Conservation (phyloP, 371 early-diverging fungal genomes). For the Catenaria anguillulae region DNA sequence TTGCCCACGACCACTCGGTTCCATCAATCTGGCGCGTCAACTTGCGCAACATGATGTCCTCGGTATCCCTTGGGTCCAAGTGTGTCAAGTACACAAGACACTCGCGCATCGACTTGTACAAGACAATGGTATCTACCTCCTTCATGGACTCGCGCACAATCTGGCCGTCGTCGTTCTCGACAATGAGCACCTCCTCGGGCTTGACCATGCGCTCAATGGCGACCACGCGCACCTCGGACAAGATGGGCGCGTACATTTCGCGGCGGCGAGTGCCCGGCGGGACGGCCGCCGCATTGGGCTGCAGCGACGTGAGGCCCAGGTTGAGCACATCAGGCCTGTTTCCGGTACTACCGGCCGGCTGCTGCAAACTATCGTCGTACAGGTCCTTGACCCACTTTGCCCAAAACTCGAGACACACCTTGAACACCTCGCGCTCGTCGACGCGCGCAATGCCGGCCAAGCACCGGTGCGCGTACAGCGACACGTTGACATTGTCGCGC, state of each 20-base stretch:
- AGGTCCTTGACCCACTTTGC: constrained; percentile 64
- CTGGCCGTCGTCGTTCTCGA: constrained; percentile 99
- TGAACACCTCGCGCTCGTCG: constrained; percentile 92
- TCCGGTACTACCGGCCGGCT: constrained; percentile 11
- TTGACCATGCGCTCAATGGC: constrained; percentile 95
- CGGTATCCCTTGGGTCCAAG: constrained; percentile 81
- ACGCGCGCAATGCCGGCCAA: constrained; percentile 77
- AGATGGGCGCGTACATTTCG: constrained; percentile 98
- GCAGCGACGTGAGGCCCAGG: constrained; percentile 57
- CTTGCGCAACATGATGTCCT: constrained; percentile 85
- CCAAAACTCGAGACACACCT: constrained; percentile 96
- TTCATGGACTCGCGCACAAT: constrained; percentile 96
- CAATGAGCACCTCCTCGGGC: constrained; percentile 94
- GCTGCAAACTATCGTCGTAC: constrained; percentile 54
- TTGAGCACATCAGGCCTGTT: constrained; percentile 44
- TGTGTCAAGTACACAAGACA: constrained; percentile 94
- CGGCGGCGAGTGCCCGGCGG: constrained; percentile 95
- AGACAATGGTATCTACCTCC: constrained; percentile 94
- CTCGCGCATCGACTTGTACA: constrained; percentile 97
- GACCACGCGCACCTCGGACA: constrained; percentile 72
- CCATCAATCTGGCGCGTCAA: constrained; percentile 79
- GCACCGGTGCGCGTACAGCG: constrained; percentile 64
- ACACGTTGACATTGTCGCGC: constrained; percentile 36
- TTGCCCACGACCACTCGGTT: constrained; percentile 88
- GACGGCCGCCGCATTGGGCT: constrained; percentile 74